phyloP scores from a whole-genome alignment of 2,329 filamentous ascomycete genomes.

The Trichoderma asperellum region DNA sequence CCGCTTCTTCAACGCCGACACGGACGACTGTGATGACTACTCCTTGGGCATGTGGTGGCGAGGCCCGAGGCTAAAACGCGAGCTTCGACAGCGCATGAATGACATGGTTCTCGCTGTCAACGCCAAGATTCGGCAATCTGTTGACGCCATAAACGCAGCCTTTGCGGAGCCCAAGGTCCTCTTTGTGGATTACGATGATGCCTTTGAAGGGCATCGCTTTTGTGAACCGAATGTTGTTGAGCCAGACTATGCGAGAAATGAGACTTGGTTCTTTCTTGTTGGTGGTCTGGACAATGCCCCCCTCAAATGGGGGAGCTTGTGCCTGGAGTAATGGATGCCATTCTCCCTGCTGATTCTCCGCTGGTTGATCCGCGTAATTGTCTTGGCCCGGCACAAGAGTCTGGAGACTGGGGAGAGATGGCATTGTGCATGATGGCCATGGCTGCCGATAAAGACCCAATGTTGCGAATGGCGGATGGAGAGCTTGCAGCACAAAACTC shows the following conservation, averaged over 20 bases:
- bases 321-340: slow-evolving; percentile 12
- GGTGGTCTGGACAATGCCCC: slow-evolving; percentile 48
- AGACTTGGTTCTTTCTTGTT: slow-evolving; percentile 55
- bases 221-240: slow-evolving; percentile 47
- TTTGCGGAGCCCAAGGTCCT: slow-evolving; percentile 46
- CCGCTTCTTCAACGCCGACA: slow-evolving; percentile 52
- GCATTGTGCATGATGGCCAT: slow-evolving; percentile 52
- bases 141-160: slow-evolving; percentile 44
- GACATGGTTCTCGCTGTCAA: slow-evolving; percentile 50
- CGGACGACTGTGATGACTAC: slow-evolving; percentile 48
- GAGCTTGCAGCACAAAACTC: slow-evolving; percentile 39
- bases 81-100: slow-evolving; percentile 49
- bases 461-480: slow-evolving; percentile 38
- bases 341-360: slow-evolving; percentile 39
- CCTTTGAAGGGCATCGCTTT: slow-evolving; percentile 52
- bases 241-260: slow-evolving; percentile 48
- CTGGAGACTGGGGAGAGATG: slow-evolving; percentile 49
- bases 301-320: background rate
- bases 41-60: slow-evolving; percentile 53
- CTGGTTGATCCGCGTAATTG: slow-evolving; percentile 46
- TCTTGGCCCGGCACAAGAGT: slow-evolving; percentile 40
- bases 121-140: slow-evolving; percentile 43
- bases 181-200: slow-evolving; percentile 51
- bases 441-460: slow-evolving; percentile 43
- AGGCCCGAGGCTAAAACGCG: slow-evolving; percentile 47